Evolutionary conservation across 2,329 filamentous ascomycete species (phyloP).

Genomic region (Colletotrichum nymphaeae): DNA sequence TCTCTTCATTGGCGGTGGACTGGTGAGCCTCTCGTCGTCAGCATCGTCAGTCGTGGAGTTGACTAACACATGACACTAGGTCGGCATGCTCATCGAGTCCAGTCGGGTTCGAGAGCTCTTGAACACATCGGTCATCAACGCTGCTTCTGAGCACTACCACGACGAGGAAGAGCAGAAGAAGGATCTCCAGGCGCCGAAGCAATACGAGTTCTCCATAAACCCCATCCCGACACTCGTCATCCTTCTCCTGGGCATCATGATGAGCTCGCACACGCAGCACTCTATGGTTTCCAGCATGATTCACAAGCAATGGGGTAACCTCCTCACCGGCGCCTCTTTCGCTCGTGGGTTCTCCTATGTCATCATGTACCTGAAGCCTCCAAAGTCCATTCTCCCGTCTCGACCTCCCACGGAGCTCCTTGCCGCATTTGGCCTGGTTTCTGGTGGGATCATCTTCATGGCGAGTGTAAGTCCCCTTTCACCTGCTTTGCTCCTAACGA

Average conservation of each 20-base stretch:
- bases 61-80: slow-evolving; percentile 54
- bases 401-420: slow-evolving; percentile 93
- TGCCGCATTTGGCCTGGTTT: slow-evolving; percentile 85
- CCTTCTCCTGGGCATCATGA: slow-evolving; percentile 90
- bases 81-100: slow-evolving; percentile 89
- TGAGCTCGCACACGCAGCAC: slow-evolving; percentile 89
- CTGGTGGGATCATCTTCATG: slow-evolving; percentile 94
- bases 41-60: not conserved
- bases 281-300: slow-evolving; percentile 91
- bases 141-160: slow-evolving; percentile 46
- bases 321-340: slow-evolving; percentile 84
- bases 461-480: slow-evolving; percentile 73
- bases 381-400: slow-evolving; percentile 82
- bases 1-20: slow-evolving; percentile 91
- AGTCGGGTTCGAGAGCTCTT: slow-evolving; percentile 74
- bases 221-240: slow-evolving; percentile 90
- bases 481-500: not conserved
- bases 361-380: slow-evolving; percentile 82
- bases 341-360: slow-evolving; percentile 85
- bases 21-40: slow-evolving; percentile 65
- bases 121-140: slow-evolving; percentile 61
- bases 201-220: slow-evolving; percentile 83
- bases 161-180: slow-evolving; percentile 58
- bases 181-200: slow-evolving; percentile 63
- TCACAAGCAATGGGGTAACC: slow-evolving; percentile 91